Base-by-base conservation (phyloP, 2,329 filamentous ascomycete genomes). In the Clathrospora elynae region DNA sequence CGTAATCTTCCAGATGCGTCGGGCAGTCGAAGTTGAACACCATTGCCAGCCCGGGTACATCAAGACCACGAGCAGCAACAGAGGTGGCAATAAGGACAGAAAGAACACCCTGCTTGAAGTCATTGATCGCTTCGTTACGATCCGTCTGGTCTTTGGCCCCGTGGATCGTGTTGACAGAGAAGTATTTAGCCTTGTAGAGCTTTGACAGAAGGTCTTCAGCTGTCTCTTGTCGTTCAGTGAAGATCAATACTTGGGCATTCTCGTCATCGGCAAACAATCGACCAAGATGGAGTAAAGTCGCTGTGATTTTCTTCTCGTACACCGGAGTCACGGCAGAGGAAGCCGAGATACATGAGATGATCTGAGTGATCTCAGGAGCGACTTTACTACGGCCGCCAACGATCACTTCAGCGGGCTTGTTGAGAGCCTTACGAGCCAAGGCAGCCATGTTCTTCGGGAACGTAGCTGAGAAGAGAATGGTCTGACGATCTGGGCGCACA, bases 1-100 rank as follows among this genome's bases (percentile, higher is more conserved):
- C 92, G 62, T 97, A 97, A 65, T 97, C 93, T 72, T 99, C 93
- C 49, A 96, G 73, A 72, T 97, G 91, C 61, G 95, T 95, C 1
- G 91, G 92, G 1, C 87, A 88, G 64, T 96, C 91, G 66, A 90
- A 96, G 72, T 97, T 97, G 73, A 99, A 85, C 6, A 99, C 93
- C 20, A 97, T 80, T 70, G 95, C 96, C 22, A 99, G 78, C 67
- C 95, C 90, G 72, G 96, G 96, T 30, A 99, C 92, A 68, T 99
- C 93, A 26, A 99, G 77, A 48, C 93, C 93, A 70, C 93, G 88
- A 35, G 93, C 93, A 25, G 93, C 93, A 45, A 99, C 90, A 8
- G 92, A 96, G 0, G 93, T 99, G 8, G 93, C 93, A 62, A 97
- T 87, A 64, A 99, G 78, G 42, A 99, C 87, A 0, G 91, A 91